A percentile compares a stretch with the other conserved stretches of the same genome.
Evolutionary conservation across 768 basidiomycete genomes (phyloP).

Genomic region (Lactarius sp.): DNA sequence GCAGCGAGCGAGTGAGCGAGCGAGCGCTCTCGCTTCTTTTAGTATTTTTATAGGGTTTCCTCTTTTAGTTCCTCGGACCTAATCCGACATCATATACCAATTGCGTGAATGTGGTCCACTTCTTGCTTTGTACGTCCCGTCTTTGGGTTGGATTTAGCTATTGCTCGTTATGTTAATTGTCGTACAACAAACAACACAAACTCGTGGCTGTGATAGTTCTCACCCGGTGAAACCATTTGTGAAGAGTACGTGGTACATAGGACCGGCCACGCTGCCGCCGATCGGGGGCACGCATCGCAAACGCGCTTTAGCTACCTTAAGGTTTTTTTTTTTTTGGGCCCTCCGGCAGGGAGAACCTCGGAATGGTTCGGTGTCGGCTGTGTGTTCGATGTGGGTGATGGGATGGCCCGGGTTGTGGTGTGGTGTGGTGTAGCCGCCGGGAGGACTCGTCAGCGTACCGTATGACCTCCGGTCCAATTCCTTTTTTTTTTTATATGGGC

Average conservation of each 20-base stretch:
- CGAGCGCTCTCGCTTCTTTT: not conserved
- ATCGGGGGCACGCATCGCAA: constrained; percentile 11
- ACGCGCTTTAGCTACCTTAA: not conserved
- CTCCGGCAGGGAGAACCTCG: not conserved
- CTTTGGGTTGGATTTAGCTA: not conserved
- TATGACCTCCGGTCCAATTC: not conserved
- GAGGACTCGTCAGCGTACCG: too few species aligned
- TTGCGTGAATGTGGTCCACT: not conserved
- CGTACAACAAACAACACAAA: not conserved
- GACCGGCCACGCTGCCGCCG: constrained; percentile 7
- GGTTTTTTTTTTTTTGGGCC: not conserved
- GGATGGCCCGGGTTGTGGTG: too few species aligned
- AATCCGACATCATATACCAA: not conserved
- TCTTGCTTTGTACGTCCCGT: not conserved
- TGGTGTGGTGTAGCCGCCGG: too few species aligned
- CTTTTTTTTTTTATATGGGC: not conserved
- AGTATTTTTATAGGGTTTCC: not conserved
- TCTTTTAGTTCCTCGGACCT: not conserved
- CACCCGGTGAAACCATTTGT: constrained; percentile 3
- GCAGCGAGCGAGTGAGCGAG: not conserved
- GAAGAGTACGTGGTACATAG: constrained; percentile 1
- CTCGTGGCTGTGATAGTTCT: not conserved
- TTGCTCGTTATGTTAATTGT: not conserved
- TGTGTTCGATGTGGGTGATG: too few species aligned
- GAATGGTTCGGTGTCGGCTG: not conserved